Evolutionary conservation across 768 basidiomycete genomes (phyloP), one percentile per base, ranked within the genome.

Genomic region (Amanita pallidorosea): DNA sequence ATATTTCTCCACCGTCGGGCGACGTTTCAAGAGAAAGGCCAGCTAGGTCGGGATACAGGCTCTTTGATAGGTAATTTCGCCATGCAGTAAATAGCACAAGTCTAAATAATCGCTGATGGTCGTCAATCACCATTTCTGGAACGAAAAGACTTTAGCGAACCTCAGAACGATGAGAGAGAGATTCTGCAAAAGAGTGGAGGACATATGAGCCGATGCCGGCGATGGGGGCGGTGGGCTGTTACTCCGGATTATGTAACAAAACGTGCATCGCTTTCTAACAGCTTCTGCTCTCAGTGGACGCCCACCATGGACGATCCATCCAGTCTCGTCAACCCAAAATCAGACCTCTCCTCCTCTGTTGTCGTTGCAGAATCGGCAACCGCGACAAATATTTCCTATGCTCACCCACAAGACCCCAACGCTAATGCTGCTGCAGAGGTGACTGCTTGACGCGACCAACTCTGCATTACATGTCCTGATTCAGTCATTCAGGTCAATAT

Each of bases 11-110:
- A 59, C 22, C 31, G 29, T 9, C 40, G 51, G 53, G 41, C 52
- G 41, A 37, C 56, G 20, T 27, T 54, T n/a, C 48, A 67, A 64
- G 0, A 76, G 72, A 5, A 79, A 62, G 45, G 64, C 65, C 45
- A 71, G 75, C 43, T 6, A 87, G 66, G 62, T 84, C 77, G 36
- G 75, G 72, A 63, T 82, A 84, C 0, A 86, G 69, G 42, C 70
- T 74, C 22, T 70, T 69, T 4, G 81, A 68, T 34, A 87, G 67
- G 56, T 78, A 82, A 55, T 72, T 70, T 47, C 81, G 73, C 55
- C 81, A 85, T 12, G 73, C 72, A 35, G 76, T 63, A 60, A 83
- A 85, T 12, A 85, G 56, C 0, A 62, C 63, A 31, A 68, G 54
- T 57, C 83, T 85, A 47, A 9, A 33, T 27, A 9, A 42, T 49